Conservation (phyloP, 768 basidiomycete species). For the Leccinum imitatum region DNA sequence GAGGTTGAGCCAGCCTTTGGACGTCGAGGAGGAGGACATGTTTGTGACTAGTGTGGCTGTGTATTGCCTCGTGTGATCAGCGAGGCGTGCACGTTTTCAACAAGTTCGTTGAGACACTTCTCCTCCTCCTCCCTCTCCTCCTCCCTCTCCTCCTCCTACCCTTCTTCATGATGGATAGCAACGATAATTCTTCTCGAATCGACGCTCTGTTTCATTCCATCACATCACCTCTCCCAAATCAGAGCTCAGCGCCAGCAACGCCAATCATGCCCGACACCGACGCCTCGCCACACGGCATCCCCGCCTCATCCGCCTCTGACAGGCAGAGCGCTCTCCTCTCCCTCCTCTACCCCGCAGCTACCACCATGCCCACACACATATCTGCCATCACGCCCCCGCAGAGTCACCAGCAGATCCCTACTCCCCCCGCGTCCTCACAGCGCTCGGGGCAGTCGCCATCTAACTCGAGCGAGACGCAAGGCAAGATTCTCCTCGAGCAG, state of each 20-base stretch:
- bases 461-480: slow-evolving; percentile 59
- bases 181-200: neutral
- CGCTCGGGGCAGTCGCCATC: slow-evolving; percentile 56
- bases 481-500: slow-evolving; percentile 76
- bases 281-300: slow-evolving; percentile 40
- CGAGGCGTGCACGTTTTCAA: slow-evolving; percentile 20
- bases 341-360: slow-evolving; percentile 55
- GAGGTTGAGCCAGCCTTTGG: slow-evolving; percentile 86
- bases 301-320: slow-evolving; percentile 49
- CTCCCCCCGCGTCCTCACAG: slow-evolving; percentile 63
- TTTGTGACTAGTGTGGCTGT: slow-evolving; percentile 9
- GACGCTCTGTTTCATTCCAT: neutral
- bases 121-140: no score
- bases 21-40: slow-evolving; percentile 23
- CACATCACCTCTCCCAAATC: neutral
- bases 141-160: neutral
- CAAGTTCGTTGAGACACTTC: neutral
- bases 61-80: slow-evolving; percentile 29
- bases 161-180: neutral
- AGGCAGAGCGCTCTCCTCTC: slow-evolving; percentile 76
- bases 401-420: slow-evolving; percentile 62
- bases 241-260: neutral
- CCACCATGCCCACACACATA: slow-evolving; percentile 32
- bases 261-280: slow-evolving; percentile 24
- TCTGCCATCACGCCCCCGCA: slow-evolving; percentile 15